These are phyloP conservation scores for Chrysanthemum lavandulifolium DNA, from an alignment of 129 eudicot genomes.

Conservation along the genomic window DNA sequence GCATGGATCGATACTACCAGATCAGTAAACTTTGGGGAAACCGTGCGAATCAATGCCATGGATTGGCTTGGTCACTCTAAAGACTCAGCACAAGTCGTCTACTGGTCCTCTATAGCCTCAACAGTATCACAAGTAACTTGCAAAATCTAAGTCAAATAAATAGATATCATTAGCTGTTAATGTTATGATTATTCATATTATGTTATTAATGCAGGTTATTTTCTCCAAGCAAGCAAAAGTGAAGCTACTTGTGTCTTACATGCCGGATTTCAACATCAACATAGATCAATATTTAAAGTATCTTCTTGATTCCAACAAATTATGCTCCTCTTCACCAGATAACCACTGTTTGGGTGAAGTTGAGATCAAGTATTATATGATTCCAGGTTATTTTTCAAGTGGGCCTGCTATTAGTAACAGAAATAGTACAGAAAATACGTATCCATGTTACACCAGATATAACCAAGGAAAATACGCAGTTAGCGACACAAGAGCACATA, in stretches of 20 bases:
- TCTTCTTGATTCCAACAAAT: slow-evolving; percentile 64
- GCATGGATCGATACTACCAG: slow-evolving; percentile 80
- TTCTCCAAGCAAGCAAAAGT: slow-evolving; percentile 76
- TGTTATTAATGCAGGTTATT: slow-evolving; percentile 41
- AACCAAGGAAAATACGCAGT: slow-evolving; percentile 92
- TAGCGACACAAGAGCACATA: slow-evolving; percentile 74
- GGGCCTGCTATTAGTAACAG: slow-evolving; percentile 67
- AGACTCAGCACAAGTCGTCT: slow-evolving; percentile 50
- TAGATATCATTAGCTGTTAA: no score
- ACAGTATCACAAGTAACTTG: no score
- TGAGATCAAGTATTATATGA: slow-evolving; percentile 77
- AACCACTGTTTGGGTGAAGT: slow-evolving; percentile 79
- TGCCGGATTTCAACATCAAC: slow-evolving; percentile 66
- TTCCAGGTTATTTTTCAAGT: slow-evolving; percentile 70
- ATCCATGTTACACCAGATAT: slow-evolving; percentile 69
- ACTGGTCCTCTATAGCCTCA: slow-evolving; percentile 71
- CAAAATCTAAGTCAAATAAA: no score
- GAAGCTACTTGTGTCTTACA: slow-evolving; percentile 66
- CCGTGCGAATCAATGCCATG: slow-evolving; percentile 76
- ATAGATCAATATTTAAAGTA: slow-evolving; percentile 71
- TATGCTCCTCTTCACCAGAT: slow-evolving; percentile 66
- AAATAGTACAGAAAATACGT: slow-evolving; percentile 49
- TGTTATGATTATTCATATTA: not conserved
- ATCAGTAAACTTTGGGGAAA: slow-evolving; percentile 55
- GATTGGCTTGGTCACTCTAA: slow-evolving; percentile 95